These are phyloP conservation scores for Aspergillus calidoustus DNA, from an alignment of 2,329 filamentous ascomycete species.

Conservation along the genomic window DNA sequence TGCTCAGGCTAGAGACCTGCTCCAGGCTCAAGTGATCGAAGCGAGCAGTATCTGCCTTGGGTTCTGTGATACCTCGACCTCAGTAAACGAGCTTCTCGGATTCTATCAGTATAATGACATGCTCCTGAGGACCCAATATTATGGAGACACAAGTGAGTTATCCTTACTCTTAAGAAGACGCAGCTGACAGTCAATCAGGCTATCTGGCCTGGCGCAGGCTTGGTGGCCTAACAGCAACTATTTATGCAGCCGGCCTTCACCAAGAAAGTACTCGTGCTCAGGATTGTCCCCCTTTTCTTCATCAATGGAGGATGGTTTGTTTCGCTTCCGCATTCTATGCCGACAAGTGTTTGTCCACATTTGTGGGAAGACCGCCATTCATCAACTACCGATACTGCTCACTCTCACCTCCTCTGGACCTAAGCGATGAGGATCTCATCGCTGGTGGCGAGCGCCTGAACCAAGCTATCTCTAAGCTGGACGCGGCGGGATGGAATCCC, in stretches of 20 bases:
- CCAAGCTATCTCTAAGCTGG: conserved; percentile 32
- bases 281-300: conserved; percentile 45
- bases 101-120: conserved; percentile 42
- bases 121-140: conserved; percentile 39
- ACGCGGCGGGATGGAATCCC: conserved; percentile 35
- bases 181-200: conserved; percentile 33
- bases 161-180: conserved; percentile 28
- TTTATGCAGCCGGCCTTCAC: conserved; percentile 55
- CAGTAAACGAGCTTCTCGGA: conserved; percentile 39
- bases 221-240: conserved; percentile 52
- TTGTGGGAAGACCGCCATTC: conserved; percentile 55
- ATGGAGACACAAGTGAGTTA: conserved; percentile 41
- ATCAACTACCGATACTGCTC: conserved; percentile 51
- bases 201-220: conserved; percentile 54
- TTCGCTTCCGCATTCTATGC: conserved; percentile 52
- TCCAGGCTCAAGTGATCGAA: conserved; percentile 38
- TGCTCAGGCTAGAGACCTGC: conserved; percentile 31
- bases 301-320: conserved; percentile 44
- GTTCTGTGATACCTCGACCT: conserved; percentile 39
- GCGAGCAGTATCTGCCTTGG: conserved; percentile 40
- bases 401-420: conserved; percentile 42
- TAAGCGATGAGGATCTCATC: conserved; percentile 35
- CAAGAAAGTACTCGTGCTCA: conserved; percentile 40
- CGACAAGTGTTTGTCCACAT: conserved; percentile 55
- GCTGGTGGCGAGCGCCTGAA: conserved; percentile 31